Conservation (phyloP, 2,329 filamentous ascomycete genomes). For the Sporothrix mexicana region DNA sequence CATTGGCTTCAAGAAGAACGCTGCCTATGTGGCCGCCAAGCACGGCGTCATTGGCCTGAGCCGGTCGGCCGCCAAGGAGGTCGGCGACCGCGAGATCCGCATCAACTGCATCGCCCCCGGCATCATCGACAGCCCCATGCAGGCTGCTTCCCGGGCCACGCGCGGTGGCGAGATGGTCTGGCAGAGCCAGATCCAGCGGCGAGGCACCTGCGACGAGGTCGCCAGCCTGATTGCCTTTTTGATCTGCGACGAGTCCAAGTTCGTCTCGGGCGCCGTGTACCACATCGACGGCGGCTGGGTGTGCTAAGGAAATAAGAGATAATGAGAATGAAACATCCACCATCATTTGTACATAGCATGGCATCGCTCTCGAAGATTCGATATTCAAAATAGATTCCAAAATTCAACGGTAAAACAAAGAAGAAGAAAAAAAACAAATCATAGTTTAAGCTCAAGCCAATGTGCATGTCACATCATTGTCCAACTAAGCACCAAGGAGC, state of each 20-base stretch:
- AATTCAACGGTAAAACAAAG: no score
- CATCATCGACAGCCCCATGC: slow-evolving; percentile 55
- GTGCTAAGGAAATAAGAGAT: no score
- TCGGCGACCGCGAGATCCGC: slow-evolving; percentile 46
- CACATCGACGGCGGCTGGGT: slow-evolving; percentile 31
- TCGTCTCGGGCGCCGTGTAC: slow-evolving; percentile 26
- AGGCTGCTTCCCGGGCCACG: slow-evolving; percentile 22
- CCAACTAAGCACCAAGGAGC: background rate
- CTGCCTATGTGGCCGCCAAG: slow-evolving; percentile 39
- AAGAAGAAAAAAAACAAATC: background rate
- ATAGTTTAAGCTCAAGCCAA: background rate
- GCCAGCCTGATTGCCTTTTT: slow-evolving; percentile 29
- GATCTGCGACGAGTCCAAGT: slow-evolving; percentile 31
- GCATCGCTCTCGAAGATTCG: no score
- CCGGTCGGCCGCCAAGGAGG: slow-evolving; percentile 33
- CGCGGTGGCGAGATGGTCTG: slow-evolving; percentile 22
- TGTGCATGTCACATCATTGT: background rate
- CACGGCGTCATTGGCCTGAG: slow-evolving; percentile 38
- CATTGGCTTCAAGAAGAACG: slow-evolving; percentile 42
- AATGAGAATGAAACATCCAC: no score
- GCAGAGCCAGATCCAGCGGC: slow-evolving; percentile 30
- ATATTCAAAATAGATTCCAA: background rate
- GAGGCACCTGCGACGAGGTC: slow-evolving; percentile 29
- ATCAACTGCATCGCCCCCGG: slow-evolving; percentile 42
- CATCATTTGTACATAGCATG: background rate